Conservation (phyloP, 306 rosid genomes). For the Sechiopsis laciniata region DNA sequence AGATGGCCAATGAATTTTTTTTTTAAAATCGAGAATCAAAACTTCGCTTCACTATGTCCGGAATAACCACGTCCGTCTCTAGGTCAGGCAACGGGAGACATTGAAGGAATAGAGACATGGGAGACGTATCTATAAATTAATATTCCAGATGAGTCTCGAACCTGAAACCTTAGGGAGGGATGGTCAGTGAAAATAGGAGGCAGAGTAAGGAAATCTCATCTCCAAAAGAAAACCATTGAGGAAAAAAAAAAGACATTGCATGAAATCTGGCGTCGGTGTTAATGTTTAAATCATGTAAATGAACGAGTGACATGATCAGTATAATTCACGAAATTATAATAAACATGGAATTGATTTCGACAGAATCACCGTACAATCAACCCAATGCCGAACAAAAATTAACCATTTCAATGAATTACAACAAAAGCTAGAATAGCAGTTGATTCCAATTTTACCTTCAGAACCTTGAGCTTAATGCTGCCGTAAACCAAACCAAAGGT, state of each 20-base stretch:
- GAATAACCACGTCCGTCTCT: no score
- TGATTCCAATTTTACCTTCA: conserved; percentile 27
- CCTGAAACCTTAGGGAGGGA: no score
- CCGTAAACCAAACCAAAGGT: conserved; percentile 39
- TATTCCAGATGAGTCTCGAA: no score
- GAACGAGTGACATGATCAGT: background rate
- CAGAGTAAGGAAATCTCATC: background rate
- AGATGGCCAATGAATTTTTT: no score
- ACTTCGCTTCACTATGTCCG: no score
- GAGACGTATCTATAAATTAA: no score
- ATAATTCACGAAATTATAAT: background rate
- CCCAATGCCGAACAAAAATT: background rate
- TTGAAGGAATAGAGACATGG: no score
- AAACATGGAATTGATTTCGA: background rate
- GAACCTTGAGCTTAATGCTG: conserved; percentile 34
- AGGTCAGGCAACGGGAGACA: no score
- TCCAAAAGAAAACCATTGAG: background rate
- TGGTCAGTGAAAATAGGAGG: background rate
- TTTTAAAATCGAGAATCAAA: no score
- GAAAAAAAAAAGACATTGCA: background rate
- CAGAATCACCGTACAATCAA: background rate
- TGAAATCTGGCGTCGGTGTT: background rate
- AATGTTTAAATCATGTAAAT: background rate
- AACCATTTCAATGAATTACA: background rate
- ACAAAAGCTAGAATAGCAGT: background rate